Base-by-base conservation (phyloP, 2,329 filamentous ascomycete genomes). In the Hypoxylon sp. region DNA sequence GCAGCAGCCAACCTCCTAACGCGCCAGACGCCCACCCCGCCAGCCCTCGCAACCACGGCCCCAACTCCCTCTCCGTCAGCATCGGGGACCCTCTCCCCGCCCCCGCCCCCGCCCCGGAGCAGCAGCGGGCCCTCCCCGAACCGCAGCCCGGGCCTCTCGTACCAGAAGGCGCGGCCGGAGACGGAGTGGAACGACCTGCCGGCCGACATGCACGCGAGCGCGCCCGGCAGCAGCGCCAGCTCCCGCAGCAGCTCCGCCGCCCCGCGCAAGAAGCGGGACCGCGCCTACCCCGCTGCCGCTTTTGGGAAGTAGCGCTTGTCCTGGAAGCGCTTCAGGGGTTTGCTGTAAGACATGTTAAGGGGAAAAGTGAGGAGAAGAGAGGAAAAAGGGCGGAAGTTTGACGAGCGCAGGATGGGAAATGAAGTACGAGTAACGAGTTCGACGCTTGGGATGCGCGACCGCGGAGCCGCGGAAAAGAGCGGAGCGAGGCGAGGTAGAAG, bases 121-220 rank as follows among this genome's bases (percentile, higher is more conserved):
- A 63, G 54, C 36, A 49, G 11, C 28, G 65, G 65, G 1, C 67
- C 61, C 4, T 66, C 67, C 6, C 64, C 65, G 12, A 64, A 69
- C 71, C 33, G 70, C 71, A 30, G 36, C 62, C 38, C 14, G 78
- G 79, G 51, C 16, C 76, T 80, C 48, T 89, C 87, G 0, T 90
- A 83, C 74, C 87, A 89, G 75, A 89, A 86, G 62, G 76, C 80
- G 69, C 81, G 87, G 5, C 84, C 88, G 2, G 83, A 85, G 18
- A 86, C 78, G 28, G 88, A 90, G 73, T 90, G 88, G 88, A 90
- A 90, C 76, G 88, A 90, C 72, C 72, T 90, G 8, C 88, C 88
- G 0, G 80, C 81, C 8, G 87, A 90, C 53, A 88, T 89, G 85
- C 70, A 73, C 54, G 42, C 45, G 16, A 76, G 77, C 38, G 76